Conservation (phyloP, 148 eudicot species). For the Rhododendron ovatum region DNA sequence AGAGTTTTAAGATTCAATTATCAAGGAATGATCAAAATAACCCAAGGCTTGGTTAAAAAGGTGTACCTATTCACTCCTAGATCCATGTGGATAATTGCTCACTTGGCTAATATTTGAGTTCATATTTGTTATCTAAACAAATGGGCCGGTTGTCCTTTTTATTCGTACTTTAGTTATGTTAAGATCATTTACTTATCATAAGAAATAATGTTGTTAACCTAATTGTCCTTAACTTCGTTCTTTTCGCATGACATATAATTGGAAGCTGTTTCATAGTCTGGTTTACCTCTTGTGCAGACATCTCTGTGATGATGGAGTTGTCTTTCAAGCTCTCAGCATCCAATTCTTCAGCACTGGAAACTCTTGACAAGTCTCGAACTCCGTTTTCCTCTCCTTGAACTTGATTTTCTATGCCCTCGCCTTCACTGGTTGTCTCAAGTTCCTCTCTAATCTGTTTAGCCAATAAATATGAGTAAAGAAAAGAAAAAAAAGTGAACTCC, state of each 20-base stretch:
- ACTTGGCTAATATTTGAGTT: not conserved
- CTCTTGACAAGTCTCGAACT: not conserved
- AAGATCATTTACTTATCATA: not conserved
- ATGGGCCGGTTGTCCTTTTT: not conserved
- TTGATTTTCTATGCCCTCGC: not conserved
- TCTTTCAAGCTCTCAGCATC: conserved; percentile 1
- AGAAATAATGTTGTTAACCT: not conserved
- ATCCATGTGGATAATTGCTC: not conserved
- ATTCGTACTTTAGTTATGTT: not conserved
- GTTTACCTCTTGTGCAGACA: conserved; percentile 8
- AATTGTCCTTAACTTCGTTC: not conserved
- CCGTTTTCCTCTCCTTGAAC: not conserved
- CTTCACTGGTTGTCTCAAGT: not conserved
- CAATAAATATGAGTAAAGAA: not conserved
- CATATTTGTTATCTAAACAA: not conserved
- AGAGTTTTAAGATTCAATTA: not conserved
- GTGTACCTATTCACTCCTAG: not conserved
- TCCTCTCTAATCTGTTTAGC: conserved; percentile 8
- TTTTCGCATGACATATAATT: not conserved
- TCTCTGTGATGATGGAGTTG: not conserved
- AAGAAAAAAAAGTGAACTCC: not conserved
- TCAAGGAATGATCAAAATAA: not conserved
- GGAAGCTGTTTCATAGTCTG: not conserved
- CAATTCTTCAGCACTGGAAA: not conserved
- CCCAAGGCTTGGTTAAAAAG: not conserved